Conservation (phyloP, 352 stramenopile genomes). For the Phytophthora boehmeriae region DNA sequence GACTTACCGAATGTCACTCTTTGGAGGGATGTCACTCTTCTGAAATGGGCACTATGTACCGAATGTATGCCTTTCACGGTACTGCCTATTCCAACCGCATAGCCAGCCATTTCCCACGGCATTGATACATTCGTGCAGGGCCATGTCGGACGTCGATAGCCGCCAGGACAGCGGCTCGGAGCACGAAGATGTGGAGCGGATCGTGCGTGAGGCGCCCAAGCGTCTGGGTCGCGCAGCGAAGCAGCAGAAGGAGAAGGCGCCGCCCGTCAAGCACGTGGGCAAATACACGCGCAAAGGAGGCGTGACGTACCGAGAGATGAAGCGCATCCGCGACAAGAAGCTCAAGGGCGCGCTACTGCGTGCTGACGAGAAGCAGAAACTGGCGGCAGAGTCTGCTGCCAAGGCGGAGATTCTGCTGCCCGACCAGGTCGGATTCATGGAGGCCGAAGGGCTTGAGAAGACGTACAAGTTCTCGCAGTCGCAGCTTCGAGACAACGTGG, state of each 20-base stretch:
- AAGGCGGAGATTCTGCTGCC: conserved; percentile 92
- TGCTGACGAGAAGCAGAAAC: conserved; percentile 80
- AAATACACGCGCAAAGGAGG: conserved; percentile 76
- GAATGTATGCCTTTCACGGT: not conserved
- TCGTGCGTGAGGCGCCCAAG: conserved; percentile 64
- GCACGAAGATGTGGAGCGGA: conserved; percentile 58
- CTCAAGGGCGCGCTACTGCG: conserved; percentile 74
- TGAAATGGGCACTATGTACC: too few species aligned
- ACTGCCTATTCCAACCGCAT: conserved; percentile 5
- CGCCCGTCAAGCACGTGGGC: conserved; percentile 58
- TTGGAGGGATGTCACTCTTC: too few species aligned
- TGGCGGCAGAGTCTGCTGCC: conserved; percentile 86
- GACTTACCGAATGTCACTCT: too few species aligned
- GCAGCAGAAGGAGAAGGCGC: conserved; percentile 18
- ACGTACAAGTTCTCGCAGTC: conserved; percentile 96
- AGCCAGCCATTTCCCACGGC: conserved; percentile 29
- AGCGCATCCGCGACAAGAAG: conserved; percentile 90
- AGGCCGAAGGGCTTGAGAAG: conserved; percentile 96
- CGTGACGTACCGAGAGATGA: conserved; percentile 64
- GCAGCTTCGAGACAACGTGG: conserved; percentile 85
- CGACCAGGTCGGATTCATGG: conserved; percentile 84
- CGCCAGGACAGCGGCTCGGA: conserved; percentile 61
- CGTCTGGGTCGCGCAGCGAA: conserved; percentile 51
- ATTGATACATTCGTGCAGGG: conserved; percentile 4
- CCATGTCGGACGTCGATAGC: conserved; percentile 41